phyloP scores from a whole-genome alignment of 768 basidiomycete species.

The Hygrophorus russula region DNA sequence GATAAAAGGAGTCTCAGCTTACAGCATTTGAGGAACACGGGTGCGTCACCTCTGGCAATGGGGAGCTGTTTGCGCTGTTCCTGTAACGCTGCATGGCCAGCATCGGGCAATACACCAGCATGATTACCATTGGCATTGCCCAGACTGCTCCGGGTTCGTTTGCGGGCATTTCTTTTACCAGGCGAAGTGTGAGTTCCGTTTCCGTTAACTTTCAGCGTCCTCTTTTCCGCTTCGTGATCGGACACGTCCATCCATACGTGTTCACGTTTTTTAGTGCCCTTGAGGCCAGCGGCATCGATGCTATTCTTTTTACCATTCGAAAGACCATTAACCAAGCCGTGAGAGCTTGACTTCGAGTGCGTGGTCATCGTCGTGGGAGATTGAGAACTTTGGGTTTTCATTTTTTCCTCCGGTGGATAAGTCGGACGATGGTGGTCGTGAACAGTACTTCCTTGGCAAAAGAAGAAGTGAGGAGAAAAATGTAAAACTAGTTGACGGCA shows the following conservation, averaged over 20 bases:
- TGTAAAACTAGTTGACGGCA: too few species aligned
- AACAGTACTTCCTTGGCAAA: too few species aligned
- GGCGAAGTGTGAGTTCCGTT: not conserved
- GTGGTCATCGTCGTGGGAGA: too few species aligned
- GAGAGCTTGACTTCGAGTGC: too few species aligned
- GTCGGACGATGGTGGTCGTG: too few species aligned
- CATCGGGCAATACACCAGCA: not conserved
- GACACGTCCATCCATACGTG: not conserved
- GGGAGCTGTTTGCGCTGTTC: slow-evolving; percentile 65
- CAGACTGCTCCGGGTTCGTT: slow-evolving; percentile 2
- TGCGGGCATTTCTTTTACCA: slow-evolving; percentile 3
- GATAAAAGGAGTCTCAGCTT: slow-evolving; percentile 2
- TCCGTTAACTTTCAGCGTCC: not conserved
- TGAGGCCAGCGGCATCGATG: too few species aligned
- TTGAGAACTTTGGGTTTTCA: too few species aligned
- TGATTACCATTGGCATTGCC: not conserved
- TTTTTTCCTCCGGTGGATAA: too few species aligned
- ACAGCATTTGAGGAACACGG: not conserved
- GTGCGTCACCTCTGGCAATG: slow-evolving; percentile 56
- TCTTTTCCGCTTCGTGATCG: not conserved
- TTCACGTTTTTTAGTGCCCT: too few species aligned
- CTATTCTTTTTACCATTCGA: too few species aligned
- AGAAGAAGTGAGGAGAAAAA: too few species aligned
- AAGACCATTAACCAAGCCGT: too few species aligned
- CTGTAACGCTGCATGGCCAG: slow-evolving; percentile 28